These are phyloP conservation scores for Phytophthora tubulina DNA, from an alignment of 352 stramenopile species.

Conservation along the genomic window DNA sequence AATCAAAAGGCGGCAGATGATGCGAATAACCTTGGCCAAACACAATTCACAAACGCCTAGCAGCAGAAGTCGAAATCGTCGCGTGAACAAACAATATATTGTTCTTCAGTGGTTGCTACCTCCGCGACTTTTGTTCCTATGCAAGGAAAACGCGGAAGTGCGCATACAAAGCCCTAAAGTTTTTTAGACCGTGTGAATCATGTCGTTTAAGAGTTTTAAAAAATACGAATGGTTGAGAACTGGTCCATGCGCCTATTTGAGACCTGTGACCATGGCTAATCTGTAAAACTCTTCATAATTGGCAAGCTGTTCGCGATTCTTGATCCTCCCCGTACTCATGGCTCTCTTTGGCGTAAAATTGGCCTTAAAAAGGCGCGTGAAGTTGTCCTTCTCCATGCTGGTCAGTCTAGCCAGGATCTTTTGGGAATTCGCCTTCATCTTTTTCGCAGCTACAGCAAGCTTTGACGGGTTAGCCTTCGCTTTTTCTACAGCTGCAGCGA, in stretches of 20 bases:
- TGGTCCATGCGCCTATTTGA: background rate
- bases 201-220: too few relatives aligned
- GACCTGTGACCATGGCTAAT: background rate
- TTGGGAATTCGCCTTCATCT: background rate
- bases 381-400: slow-evolving; percentile 3
- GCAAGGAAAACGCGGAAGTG: too few relatives aligned
- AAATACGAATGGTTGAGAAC: too few relatives aligned
- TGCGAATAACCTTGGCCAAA: too few relatives aligned
- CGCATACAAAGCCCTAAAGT: too few relatives aligned
- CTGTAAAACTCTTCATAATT: background rate
- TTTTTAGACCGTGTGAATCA: too few relatives aligned
- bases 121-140: too few relatives aligned
- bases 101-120: too few relatives aligned
- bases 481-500: background rate
- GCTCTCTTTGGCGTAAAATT: background rate
- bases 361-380: background rate
- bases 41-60: too few relatives aligned
- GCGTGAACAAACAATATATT: too few relatives aligned
- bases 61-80: too few relatives aligned
- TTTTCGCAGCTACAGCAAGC: background rate
- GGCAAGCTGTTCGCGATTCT: background rate
- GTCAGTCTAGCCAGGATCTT: background rate
- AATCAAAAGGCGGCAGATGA: too few relatives aligned
- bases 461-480: background rate
- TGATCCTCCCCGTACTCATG: background rate